Base-by-base conservation (phyloP, 1,139 yeast species). In the Kodamaea alishanica region DNA sequence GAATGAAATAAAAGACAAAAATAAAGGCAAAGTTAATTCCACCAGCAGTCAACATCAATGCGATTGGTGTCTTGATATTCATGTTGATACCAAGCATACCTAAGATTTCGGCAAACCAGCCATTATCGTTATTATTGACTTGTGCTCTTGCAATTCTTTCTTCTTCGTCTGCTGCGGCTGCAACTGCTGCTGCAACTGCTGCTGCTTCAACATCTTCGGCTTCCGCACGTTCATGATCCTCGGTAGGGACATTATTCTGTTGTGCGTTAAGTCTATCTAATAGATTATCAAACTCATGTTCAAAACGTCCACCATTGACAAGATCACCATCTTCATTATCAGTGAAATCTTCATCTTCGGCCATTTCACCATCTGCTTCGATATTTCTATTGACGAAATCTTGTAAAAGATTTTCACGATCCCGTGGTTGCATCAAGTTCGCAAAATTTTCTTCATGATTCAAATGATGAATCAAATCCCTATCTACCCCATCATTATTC, bases 1-100 rank as follows among this genome's bases (percentile, higher is more conserved):
- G 89, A 2, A 79, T 47, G 28, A 76, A 63, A 50, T 80, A 82
- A 3, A 78, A 63, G 6, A 67, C 38, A 27, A 74, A 63, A 34
- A 80, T 52, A 38, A 72, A 74, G 1, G 65, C 56, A 0, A 73
- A 55, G 6, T 77, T 63, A 22, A 75, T 57, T 2, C 67, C 49
- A 44, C 79, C 73, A 27, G 77, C 62, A 24, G 67, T 32, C 2
- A 60, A 33, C 65, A 67, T 60, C 26, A 69, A 52, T 24, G 63
- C 48, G 5, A 71, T 39, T 0, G 77, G 77, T 4, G 73, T 63
- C 9, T 55, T 48, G 12, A 68, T 37, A 36, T 65, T 60, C 37
- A 70, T 54, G 30, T 57, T 58, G 35, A 70, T 51, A 0, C 75
- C 75, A 28, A 71, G 54, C 8, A 65, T 42, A 39, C 65, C 70